Percentiles rank a stretch among this genome's conserved stretches.
These are phyloP conservation scores for Yarrowia phangngaensis DNA, from an alignment of 805 yeast species.

Conservation along the genomic window DNA sequence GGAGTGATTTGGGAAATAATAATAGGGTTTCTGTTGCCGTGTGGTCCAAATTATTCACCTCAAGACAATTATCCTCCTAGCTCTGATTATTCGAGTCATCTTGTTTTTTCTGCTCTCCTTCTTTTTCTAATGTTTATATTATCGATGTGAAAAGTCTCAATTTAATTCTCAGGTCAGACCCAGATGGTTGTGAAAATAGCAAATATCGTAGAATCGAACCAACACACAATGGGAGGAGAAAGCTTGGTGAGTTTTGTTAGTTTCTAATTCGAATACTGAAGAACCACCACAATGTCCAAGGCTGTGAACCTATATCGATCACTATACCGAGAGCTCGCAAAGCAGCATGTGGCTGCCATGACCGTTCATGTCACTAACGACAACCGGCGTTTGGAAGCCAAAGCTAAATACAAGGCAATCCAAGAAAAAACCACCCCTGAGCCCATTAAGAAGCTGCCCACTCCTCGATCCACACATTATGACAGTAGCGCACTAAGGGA, in stretches of 20 bases:
- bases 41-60: no score
- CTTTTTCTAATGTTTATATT: no score
- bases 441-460: slow-evolving; percentile 11
- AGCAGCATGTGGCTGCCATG: slow-evolving; percentile 31
- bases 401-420: slow-evolving; percentile 26
- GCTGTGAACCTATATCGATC: slow-evolving; percentile 30
- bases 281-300: background rate
- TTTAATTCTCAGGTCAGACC: no score
- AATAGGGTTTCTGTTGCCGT: no score
- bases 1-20: no score
- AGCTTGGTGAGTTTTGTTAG: no score
- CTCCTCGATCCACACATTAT: slow-evolving; percentile 26
- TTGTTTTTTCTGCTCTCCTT: no score
- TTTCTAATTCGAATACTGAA: background rate
- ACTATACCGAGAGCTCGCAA: slow-evolving; percentile 34
- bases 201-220: slow-evolving; percentile 17
- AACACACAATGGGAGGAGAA: no score
- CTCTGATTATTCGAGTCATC: no score
- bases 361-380: slow-evolving; percentile 29
- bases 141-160: no score
- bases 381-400: slow-evolving; percentile 23
- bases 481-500: slow-evolving; percentile 31
- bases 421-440: slow-evolving; percentile 16
- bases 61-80: no score
- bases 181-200: no score